A percentile compares a stretch with the other conserved stretches of the same genome.
Conservation (phyloP, 495 filamentous ascomycete genomes). For the Penicillium coprophilum region DNA sequence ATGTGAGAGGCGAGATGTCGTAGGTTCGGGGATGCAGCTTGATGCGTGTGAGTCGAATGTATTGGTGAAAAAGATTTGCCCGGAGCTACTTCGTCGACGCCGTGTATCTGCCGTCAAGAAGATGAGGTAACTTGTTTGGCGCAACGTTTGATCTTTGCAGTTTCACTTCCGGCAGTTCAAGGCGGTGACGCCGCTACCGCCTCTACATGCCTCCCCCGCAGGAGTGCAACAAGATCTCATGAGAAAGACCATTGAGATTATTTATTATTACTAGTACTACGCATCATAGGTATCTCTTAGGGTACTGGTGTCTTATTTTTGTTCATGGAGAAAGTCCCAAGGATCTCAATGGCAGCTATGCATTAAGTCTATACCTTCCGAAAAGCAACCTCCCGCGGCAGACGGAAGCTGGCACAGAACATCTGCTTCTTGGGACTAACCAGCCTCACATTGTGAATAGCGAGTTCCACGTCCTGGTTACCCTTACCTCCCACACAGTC, state of each 20-base stretch:
- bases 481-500: slow-evolving; percentile 47
- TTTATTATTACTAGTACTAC: neutral
- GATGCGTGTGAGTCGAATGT: neutral
- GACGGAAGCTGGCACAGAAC: slow-evolving; percentile 90
- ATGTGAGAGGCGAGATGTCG: neutral
- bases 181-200: slow-evolving; percentile 29
- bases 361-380: slow-evolving; percentile 25
- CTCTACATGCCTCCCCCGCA: neutral
- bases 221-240: neutral
- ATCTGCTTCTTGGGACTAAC: slow-evolving; percentile 93
- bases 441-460: slow-evolving; percentile 75
- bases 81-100: neutral
- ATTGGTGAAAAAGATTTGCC: neutral
- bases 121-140: neutral
- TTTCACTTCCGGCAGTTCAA: slow-evolving; percentile 18
- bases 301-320: slow-evolving; percentile 20
- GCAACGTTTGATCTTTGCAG: slow-evolving; percentile 21
- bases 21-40: neutral
- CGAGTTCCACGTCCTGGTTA: slow-evolving; percentile 53
- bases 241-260: neutral
- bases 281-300: neutral
- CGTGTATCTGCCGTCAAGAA: neutral
- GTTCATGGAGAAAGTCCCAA: slow-evolving; percentile 5
- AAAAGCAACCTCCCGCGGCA: slow-evolving; percentile 83
- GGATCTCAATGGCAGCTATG: slow-evolving; percentile 21